A percentile compares a stretch with the other conserved stretches of the same genome.
Evolutionary conservation across 2,329 filamentous ascomycete genomes (phyloP).

Genomic region (Coniochaeta sp.): DNA sequence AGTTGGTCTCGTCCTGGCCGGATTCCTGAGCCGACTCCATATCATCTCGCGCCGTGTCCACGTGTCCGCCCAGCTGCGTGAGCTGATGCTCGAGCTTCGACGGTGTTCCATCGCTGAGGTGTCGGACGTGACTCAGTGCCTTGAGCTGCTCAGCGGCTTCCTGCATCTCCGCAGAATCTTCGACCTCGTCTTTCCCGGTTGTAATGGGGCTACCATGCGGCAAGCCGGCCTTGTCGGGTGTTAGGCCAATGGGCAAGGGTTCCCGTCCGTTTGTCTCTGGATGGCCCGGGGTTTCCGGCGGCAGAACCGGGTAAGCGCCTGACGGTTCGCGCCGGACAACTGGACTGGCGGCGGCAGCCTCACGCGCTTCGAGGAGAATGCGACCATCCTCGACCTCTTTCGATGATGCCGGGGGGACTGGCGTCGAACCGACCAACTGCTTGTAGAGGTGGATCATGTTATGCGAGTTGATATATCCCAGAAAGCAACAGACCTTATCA

Average conservation of each 20-base stretch:
- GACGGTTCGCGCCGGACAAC: constrained; percentile 11
- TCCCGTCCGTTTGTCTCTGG: constrained; percentile 11
- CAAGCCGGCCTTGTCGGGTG: not conserved
- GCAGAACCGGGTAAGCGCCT: constrained; percentile 10
- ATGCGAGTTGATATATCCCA: constrained; percentile 59
- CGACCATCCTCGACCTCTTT: constrained; percentile 52
- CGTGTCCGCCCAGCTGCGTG: constrained; percentile 16
- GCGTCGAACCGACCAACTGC: constrained; percentile 42
- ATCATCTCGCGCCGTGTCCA: constrained; percentile 29
- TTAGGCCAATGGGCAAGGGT: constrained; percentile 8
- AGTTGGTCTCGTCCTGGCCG: constrained; percentile 30
- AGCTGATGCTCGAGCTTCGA: constrained; percentile 23
- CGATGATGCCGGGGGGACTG: constrained; percentile 35
- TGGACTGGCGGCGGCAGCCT: constrained; percentile 32
- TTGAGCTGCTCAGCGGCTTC: constrained; percentile 62
- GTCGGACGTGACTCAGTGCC: constrained; percentile 56
- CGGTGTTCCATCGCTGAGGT: constrained; percentile 38
- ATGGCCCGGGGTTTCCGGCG: constrained; percentile 14
- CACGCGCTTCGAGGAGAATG: constrained; percentile 47
- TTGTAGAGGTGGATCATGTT: constrained; percentile 62
- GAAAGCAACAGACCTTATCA: constrained; percentile 59
- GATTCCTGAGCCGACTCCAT: constrained; percentile 30
- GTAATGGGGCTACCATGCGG: constrained; percentile 17
- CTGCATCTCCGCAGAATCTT: constrained; percentile 63
- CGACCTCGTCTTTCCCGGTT: constrained; percentile 39